These are phyloP conservation scores for Sphagnum fallax DNA, from an alignment of 228 moss, liverwort and hornwort species.

Conservation along the genomic window DNA sequence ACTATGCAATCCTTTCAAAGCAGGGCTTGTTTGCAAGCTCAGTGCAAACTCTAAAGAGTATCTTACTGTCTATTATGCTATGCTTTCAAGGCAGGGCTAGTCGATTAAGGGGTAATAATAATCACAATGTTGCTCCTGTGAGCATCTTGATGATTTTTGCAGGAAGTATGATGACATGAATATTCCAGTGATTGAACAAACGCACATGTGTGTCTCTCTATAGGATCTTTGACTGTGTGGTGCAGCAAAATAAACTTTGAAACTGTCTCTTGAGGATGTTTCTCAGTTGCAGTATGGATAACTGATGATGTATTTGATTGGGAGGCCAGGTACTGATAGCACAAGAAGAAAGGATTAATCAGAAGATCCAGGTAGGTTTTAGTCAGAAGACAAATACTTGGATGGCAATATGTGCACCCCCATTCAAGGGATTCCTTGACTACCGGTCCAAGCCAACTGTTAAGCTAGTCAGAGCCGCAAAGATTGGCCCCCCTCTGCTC, in stretches of 20 bases:
- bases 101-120: too few species aligned
- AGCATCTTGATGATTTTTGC: too few species aligned
- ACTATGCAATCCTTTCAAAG: too few species aligned
- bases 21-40: too few species aligned
- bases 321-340: conserved; percentile 71
- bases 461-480: conserved; percentile 40
- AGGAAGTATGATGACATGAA: too few species aligned
- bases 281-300: background rate
- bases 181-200: too few species aligned
- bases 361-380: conserved; percentile 43
- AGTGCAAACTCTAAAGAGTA: too few species aligned
- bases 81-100: too few species aligned
- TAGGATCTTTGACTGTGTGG: too few species aligned
- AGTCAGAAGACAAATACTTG: conserved; percentile 37
- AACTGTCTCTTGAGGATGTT: background rate
- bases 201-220: too few species aligned
- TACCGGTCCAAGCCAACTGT: conserved; percentile 53
- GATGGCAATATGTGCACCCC: conserved; percentile 49
- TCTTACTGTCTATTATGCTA: too few species aligned
- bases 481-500: conserved; percentile 28
- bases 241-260: background rate
- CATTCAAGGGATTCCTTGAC: conserved; percentile 43
- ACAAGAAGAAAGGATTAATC: conserved; percentile 72
- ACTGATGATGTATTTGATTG: conserved; percentile 4
- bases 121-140: too few species aligned